Conservation (phyloP, 2,329 filamentous ascomycete genomes). For the Nemania bipapillata region DNA sequence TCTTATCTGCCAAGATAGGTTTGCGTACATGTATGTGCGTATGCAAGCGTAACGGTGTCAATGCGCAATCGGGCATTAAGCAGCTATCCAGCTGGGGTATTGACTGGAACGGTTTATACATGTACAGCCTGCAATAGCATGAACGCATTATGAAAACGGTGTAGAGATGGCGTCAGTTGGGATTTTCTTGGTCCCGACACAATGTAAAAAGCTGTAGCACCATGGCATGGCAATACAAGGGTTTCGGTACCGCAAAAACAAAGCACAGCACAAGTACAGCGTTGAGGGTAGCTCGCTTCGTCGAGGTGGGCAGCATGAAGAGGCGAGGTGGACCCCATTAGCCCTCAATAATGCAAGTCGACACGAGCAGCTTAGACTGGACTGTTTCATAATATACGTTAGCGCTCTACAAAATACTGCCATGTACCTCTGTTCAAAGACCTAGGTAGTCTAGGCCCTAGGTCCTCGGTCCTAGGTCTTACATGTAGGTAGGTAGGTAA, state of each 20-base stretch:
- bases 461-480: too few relatives aligned
- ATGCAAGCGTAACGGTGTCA: constrained; percentile 10
- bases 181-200: background rate
- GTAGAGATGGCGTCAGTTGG: background rate
- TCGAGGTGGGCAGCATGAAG: constrained; percentile 10
- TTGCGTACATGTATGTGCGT: background rate
- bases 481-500: background rate
- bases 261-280: too few relatives aligned
- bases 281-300: constrained; percentile 2
- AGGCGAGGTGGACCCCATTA: constrained; percentile 24
- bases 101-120: background rate
- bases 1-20: too few relatives aligned
- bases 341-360: constrained; percentile 23
- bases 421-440: too few relatives aligned
- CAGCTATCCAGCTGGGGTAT: background rate
- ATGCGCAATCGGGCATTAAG: constrained; percentile 15
- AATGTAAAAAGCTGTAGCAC: background rate
- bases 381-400: constrained; percentile 18
- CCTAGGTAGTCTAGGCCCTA: too few relatives aligned
- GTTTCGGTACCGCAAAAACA: too few relatives aligned
- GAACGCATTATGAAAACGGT: background rate
- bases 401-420: constrained; percentile 1
- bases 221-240: constrained; percentile 1
- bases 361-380: constrained; percentile 25
- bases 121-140: constrained; percentile 3